Conservation (phyloP, 2,329 filamentous ascomycete species). For the Alternaria incomplexa region DNA sequence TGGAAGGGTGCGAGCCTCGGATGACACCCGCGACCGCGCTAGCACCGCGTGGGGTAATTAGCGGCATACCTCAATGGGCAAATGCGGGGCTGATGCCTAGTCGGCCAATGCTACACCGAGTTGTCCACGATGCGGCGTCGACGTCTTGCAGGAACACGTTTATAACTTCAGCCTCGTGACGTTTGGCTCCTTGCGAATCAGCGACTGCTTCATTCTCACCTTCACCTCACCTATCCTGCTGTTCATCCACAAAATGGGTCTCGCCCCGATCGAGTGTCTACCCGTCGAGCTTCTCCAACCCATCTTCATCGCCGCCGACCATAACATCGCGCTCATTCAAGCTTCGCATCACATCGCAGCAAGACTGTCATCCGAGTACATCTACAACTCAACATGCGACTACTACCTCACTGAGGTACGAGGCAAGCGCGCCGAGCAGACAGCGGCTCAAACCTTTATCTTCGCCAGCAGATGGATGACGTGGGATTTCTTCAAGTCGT, state of each 20-base stretch:
- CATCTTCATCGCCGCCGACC: slow-evolving; percentile 56
- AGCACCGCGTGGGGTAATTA: background rate
- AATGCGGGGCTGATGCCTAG: background rate
- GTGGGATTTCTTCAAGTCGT: slow-evolving; percentile 40
- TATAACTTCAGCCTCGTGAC: background rate
- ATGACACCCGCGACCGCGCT: background rate
- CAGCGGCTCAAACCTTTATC: slow-evolving; percentile 29
- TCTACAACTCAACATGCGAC: slow-evolving; percentile 34
- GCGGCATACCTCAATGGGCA: background rate
- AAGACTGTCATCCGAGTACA: slow-evolving; percentile 32
- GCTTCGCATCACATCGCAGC: slow-evolving; percentile 50
- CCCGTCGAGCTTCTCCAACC: slow-evolving; percentile 60
- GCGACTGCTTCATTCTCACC: background rate
- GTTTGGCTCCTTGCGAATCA: background rate
- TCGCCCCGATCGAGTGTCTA: slow-evolving; percentile 51
- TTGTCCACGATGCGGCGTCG: background rate
- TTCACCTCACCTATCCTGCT: background rate
- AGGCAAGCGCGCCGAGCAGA: slow-evolving; percentile 18
- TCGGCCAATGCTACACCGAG: slow-evolving; percentile 1
- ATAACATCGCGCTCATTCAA: slow-evolving; percentile 52
- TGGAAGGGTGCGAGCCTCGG: background rate
- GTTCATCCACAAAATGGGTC: slow-evolving; percentile 9
- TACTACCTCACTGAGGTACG: slow-evolving; percentile 24
- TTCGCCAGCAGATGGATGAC: slow-evolving; percentile 44
- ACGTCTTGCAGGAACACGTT: background rate